Evolutionary conservation across 768 basidiomycete genomes (phyloP), one percentile per base, ranked within the genome.

Genomic region (Trametes cubensis): DNA sequence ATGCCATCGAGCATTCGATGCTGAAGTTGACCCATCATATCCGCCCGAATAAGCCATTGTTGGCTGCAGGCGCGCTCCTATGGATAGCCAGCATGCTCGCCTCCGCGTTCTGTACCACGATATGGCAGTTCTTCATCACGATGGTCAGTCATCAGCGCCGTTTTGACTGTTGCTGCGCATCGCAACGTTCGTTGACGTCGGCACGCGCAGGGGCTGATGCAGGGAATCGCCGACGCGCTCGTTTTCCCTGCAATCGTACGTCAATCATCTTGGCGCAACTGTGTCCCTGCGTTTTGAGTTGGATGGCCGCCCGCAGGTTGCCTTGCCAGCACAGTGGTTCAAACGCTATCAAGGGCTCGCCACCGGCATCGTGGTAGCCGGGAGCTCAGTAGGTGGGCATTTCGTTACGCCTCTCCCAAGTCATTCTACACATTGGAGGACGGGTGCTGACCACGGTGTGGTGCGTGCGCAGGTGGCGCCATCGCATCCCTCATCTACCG

Each of bases 71-170:
- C 15, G 67, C 68, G 26, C 6, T 70, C 34, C 54, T 75, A 17
- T 69, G 65, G 60, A 67, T 72, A 26, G 62, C 69, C 15, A 71
- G 69, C 55, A 65, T 73, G 55, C 65, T 75, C 25, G 73, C 69
- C 2, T 69, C 72, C 5, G 73, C 73, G 2, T 75, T 75, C 50
- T 69, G 69, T 54, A 73, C 72, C 1, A 66, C 71, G 56, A 54
- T 74, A 18, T 73, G 70, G 63, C 73, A 75, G 30, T 61, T 75
- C 41, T 74, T 73, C 65, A 66, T 75, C 23, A 71, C 72, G 40
- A 73, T 74, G 62, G 74, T 73, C 13, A 51, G 65, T 51, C 60
- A 65, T 18, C 65, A 63, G 18, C 28, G 34, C 34, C 34, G 34
- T 34, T 34, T 34, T 34, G 34, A 34, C 34, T 30, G 8, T 34